These are phyloP conservation scores for Cymbopogon citratus DNA, from an alignment of 176 grass and related monocot genomes.

Conservation along the genomic window DNA sequence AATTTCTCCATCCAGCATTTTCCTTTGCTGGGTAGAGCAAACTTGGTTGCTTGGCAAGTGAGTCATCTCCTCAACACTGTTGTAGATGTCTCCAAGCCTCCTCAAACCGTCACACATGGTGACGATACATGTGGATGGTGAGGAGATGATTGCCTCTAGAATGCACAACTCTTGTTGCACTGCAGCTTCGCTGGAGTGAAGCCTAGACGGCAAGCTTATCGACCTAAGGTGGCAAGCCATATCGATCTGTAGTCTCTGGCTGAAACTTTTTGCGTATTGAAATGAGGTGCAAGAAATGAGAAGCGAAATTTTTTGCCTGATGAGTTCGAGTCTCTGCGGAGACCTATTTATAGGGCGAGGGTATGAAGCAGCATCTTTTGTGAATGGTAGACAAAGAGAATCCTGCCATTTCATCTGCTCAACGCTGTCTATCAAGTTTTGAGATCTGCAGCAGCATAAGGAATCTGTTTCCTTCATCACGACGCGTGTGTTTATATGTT, in stretches of 20 bases:
- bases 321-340: not conserved
- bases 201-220: constrained; percentile 38
- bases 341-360: constrained; percentile 5
- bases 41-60: too few species aligned
- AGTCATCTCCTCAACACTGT: too few species aligned
- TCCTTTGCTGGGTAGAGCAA: too few species aligned
- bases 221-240: constrained; percentile 51
- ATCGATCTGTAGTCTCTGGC: not conserved
- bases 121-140: constrained; percentile 1
- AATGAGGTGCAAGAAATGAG: not conserved
- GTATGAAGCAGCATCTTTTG: not conserved
- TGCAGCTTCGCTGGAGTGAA: constrained; percentile 12
- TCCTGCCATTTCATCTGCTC: constrained; percentile 7
- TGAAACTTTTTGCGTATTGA: constrained; percentile 1
- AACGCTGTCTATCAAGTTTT: constrained; percentile 12
- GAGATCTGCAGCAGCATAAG: not conserved
- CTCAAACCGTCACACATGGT: constrained; percentile 26
- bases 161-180: constrained; percentile 38
- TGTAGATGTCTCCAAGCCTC: constrained; percentile 10
- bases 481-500: too few species aligned
- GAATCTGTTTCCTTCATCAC: too few species aligned
- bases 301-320: constrained; percentile 7
- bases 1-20: too few species aligned
- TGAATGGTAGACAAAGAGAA: constrained; percentile 26
- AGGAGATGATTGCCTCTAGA: constrained; percentile 21